Evolutionary conservation across 345 rosid species (phyloP).

Genomic region (Angophora floribunda): DNA sequence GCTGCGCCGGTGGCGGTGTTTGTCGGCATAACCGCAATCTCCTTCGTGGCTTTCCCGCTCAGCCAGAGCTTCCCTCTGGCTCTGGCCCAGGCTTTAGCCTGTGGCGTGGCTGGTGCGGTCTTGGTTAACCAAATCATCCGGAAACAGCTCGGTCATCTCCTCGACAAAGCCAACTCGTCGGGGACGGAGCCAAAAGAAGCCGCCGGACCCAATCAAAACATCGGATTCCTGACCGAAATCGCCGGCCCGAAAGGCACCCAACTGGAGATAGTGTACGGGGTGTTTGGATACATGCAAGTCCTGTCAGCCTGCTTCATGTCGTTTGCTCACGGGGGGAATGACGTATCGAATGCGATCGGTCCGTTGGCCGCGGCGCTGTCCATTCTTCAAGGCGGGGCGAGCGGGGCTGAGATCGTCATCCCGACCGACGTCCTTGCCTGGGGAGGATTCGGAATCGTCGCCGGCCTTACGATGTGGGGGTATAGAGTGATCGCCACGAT

Average conservation of each 20-base stretch:
- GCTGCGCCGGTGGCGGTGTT: conserved; percentile 84
- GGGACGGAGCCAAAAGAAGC: conserved; percentile 17
- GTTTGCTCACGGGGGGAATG: conserved; percentile 93
- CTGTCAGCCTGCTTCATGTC: conserved; percentile 99
- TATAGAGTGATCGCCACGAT: conserved; percentile 92
- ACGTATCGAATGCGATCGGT: conserved; percentile 94
- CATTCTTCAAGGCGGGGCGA: conserved; percentile 67
- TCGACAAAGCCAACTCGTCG: conserved; percentile 30
- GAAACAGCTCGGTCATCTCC: conserved; percentile 86
- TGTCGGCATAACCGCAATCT: conserved; percentile 69
- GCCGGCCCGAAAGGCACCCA: conserved; percentile 94
- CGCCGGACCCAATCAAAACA: conserved; percentile 16
- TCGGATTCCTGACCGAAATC: conserved; percentile 79
- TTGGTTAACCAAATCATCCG: conserved; percentile 51
- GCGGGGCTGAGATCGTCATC: conserved; percentile 55
- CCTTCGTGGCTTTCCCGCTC: conserved; percentile 83
- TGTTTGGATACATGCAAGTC: conserved; percentile 92
- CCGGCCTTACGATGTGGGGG: conserved; percentile 87
- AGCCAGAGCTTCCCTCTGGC: conserved; percentile 56
- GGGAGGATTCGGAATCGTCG: conserved; percentile 97
- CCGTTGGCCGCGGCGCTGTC: conserved; percentile 88
- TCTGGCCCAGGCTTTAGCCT: conserved; percentile 60
- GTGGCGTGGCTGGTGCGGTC: conserved; percentile 80
- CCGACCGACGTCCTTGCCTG: conserved; percentile 86
- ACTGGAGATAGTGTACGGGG: conserved; percentile 79